Percentiles rank a stretch among this genome's conserved stretches.
Conservation (phyloP, 495 filamentous ascomycete genomes). For the Penicilliopsis zonata region DNA sequence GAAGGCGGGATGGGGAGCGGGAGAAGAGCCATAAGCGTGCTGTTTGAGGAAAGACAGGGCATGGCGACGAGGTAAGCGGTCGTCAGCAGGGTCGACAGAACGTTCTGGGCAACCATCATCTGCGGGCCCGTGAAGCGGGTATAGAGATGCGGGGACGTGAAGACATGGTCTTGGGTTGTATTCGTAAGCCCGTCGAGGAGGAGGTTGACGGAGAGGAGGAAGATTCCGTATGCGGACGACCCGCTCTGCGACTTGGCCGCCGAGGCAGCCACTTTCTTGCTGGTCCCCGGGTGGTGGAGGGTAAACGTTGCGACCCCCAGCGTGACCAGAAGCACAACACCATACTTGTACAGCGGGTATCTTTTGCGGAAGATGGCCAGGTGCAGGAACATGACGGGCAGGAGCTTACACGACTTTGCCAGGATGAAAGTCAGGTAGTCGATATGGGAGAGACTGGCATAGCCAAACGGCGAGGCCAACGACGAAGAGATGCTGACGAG, state of each 20-base stretch:
- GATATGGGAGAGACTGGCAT: conserved; percentile 84
- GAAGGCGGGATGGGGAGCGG: conserved; percentile 42
- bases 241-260: conserved; percentile 29
- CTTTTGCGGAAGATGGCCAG: conserved; percentile 80
- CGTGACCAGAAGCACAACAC: conserved; percentile 82
- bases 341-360: conserved; percentile 94
- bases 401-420: conserved; percentile 93
- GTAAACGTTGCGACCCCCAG: conserved; percentile 92
- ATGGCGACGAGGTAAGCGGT: conserved; percentile 60
- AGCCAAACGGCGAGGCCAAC: conserved; percentile 88
- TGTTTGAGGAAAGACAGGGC: conserved; percentile 61
- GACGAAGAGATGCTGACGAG: conserved; percentile 80
- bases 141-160: conserved; percentile 46
- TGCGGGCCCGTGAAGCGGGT: conserved; percentile 77
- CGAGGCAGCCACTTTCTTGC: conserved; percentile 49
- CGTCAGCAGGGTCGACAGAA: conserved; percentile 68
- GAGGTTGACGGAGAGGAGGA: conserved; percentile 81
- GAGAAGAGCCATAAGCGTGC: conserved; percentile 55
- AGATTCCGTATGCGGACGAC: conserved; percentile 64
- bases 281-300: conserved; percentile 63
- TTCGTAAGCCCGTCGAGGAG: conserved; percentile 95
- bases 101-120: conserved; percentile 99
- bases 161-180: conserved; percentile 92
- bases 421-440: conserved; percentile 99
- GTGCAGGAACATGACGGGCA: conserved; percentile 95